Conservation (phyloP, 108 stramenopile species). For the Seminavis robusta region DNA sequence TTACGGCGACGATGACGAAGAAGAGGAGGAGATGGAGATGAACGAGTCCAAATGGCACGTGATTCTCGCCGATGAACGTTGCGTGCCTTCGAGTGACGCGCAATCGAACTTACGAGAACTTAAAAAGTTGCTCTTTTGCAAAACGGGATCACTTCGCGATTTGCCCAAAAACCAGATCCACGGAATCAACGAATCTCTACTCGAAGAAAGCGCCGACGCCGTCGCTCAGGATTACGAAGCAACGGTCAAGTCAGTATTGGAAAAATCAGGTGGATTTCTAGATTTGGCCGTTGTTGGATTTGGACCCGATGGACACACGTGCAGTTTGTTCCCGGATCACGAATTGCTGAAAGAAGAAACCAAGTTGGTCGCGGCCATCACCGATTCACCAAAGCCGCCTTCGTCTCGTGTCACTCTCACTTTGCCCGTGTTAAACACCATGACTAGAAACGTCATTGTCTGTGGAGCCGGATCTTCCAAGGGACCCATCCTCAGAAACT, state of each 20-base stretch:
- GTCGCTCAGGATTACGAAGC: constrained; percentile 64
- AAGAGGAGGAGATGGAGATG: constrained; percentile 33
- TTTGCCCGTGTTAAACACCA: constrained; percentile 66
- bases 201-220: constrained; percentile 26
- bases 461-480: constrained; percentile 80
- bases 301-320: constrained; percentile 97
- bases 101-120: constrained; percentile 85
- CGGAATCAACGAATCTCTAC: constrained; percentile 55
- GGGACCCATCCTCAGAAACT: constrained; percentile 44
- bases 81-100: constrained; percentile 62
- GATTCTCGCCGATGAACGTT: constrained; percentile 93
- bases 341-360: constrained; percentile 49
- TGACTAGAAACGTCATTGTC: constrained; percentile 67
- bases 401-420: constrained; percentile 91
- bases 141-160: constrained; percentile 35
- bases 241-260: constrained; percentile 25
- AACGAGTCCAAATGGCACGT: constrained; percentile 80
- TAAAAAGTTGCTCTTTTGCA: constrained; percentile 37
- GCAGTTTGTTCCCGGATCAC: constrained; percentile 92
- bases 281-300: constrained; percentile 94
- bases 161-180: constrained; percentile 62
- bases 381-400: constrained; percentile 96
- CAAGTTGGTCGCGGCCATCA: constrained; percentile 69
- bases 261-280: constrained; percentile 37
- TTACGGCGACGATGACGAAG: neutral